Evolutionary conservation across 192 early-diverging fungal genomes (phyloP), one percentile per base, ranked within the genome.

Genomic region (Backusella tuberculispora): DNA sequence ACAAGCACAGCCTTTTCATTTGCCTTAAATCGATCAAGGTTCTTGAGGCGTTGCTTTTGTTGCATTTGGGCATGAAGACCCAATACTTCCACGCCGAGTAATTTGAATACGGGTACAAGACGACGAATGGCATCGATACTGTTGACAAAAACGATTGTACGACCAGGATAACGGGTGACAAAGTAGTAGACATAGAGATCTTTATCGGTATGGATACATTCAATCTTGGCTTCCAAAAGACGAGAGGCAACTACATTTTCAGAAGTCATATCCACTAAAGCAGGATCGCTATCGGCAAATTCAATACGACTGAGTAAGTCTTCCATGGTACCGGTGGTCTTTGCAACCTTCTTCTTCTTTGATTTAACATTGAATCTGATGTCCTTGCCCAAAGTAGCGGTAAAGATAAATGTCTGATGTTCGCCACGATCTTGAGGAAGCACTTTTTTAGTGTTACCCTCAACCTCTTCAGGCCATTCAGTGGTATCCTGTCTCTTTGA

Each of bases 11-110:
- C 92, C 65, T 89, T 86, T 4, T 82, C 65, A 19, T 90, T 88
- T 8, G 88, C 83, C 47, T 90, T 91, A 85, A 98, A 91, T 77
- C 93, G 74, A 53, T 99, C 97, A 56, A 99, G 81, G 80, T 93
- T 96, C 82, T 96, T 97, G 41, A 99, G 87, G 21, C 97, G 89
- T 83, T 97, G 95, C 19, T 92, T 88, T 85, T 98, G 96, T 82
- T 99, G 95, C 94, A 99, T 95, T 82, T 98, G 94, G 6, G 95
- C 95, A 74, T 99, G 97, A 34, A 99, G 85, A 0, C 90, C 92
- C 76, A 96, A 85, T 7, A 91, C 95, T 24, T 90, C 84, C 8
- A 97, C 72, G 2, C 85, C 71, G 37, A 98, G 83, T 38, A 95
- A 80, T 42, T 88, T 89, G 79, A 98, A 89, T 40, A 96, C 89